Conservation (phyloP, 768 basidiomycete species). For the Leccinum sublutescens region DNA sequence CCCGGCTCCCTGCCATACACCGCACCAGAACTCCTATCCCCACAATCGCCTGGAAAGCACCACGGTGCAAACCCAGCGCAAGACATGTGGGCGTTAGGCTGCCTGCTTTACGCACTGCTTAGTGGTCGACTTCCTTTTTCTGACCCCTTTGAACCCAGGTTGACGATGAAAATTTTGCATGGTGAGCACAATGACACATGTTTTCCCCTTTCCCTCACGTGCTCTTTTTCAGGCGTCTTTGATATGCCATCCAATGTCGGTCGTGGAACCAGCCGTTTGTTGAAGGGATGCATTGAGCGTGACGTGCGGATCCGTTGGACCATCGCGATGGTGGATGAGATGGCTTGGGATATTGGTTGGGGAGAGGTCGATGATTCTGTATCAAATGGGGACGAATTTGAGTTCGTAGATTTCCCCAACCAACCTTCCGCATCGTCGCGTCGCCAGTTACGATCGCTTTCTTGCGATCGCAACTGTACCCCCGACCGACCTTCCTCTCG, state of each 20-base stretch:
- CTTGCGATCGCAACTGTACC: constrained; percentile 19
- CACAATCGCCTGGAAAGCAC: constrained; percentile 43
- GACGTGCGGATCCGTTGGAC: constrained; percentile 67
- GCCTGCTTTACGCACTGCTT: constrained; percentile 83
- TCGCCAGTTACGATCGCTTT: constrained; percentile 30
- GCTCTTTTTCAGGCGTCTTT: constrained; percentile 51
- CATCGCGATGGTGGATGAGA: constrained; percentile 76
- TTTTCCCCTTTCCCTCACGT: constrained; percentile 8
- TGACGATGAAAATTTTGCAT: constrained; percentile 89
- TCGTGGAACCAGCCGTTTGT: constrained; percentile 61
- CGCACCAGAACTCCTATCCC: constrained; percentile 80
- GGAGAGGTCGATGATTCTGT: constrained; percentile 43
- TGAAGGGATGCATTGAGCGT: constrained; percentile 77
- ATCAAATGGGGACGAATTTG: constrained; percentile 28
- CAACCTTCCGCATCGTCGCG: constrained; percentile 15
- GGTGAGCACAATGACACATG: constrained; percentile 46
- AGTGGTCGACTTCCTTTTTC: constrained; percentile 83
- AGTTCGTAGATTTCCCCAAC: constrained; percentile 23
- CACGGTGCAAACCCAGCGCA: constrained; percentile 59
- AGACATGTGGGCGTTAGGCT: constrained; percentile 95
- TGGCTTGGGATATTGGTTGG: constrained; percentile 80
- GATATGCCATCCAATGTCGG: constrained; percentile 56
- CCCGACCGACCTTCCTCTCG: constrained; percentile 26
- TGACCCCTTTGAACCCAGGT: constrained; percentile 87
- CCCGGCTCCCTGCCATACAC: constrained; percentile 91